Conservation (phyloP, 2,329 filamentous ascomycete genomes). For the Cryphonectria japonica region DNA sequence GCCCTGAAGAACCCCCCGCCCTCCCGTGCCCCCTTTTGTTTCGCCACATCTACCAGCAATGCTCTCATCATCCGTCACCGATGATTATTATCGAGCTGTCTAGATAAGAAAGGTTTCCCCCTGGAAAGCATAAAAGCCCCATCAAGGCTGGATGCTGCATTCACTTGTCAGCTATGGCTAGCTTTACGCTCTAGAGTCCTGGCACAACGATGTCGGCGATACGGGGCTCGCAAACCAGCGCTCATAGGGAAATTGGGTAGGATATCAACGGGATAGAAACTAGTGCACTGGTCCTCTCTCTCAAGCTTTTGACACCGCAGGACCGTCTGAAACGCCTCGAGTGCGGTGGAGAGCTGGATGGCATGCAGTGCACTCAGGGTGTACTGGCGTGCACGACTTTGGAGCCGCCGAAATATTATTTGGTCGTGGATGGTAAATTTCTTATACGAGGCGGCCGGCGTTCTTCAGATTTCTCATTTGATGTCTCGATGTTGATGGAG, state of each 20-base stretch:
- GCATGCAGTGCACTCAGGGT: neutral
- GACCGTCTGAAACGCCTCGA: neutral
- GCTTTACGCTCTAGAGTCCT: neutral
- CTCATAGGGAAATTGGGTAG: neutral
- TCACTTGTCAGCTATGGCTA: neutral
- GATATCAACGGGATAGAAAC: neutral
- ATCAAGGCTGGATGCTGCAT: neutral
- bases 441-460: neutral
- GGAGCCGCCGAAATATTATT: neutral
- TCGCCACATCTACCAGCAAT: neutral
- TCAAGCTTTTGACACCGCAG: neutral
- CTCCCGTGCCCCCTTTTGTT: neutral
- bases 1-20: slow-evolving; percentile 6
- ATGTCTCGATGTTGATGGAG: slow-evolving; percentile 4
- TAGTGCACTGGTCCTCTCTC: neutral
- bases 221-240: neutral
- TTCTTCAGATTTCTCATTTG: neutral
- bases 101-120: neutral
- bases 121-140: neutral
- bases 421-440: neutral
- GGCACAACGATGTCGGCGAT: neutral
- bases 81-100: neutral
- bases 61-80: neutral
- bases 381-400: neutral
- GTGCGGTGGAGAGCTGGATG: neutral